Evolutionary conservation across 208 protist genomes (phyloP).

Genomic region (Trypanosoma platydactyli): DNA sequence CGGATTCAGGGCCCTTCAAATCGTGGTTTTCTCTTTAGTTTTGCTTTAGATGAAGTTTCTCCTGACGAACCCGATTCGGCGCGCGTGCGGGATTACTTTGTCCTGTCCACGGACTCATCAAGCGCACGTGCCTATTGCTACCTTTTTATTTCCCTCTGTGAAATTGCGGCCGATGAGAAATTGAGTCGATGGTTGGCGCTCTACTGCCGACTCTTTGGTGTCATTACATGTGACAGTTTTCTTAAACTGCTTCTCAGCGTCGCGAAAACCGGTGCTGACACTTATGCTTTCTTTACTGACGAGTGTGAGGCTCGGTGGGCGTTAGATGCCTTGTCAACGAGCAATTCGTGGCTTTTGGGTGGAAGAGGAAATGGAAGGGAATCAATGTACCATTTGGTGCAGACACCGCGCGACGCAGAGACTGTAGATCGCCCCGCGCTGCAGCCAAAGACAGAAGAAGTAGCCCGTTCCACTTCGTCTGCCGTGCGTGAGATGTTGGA

Average conservation of each 20-base stretch:
- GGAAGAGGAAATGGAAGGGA: background rate
- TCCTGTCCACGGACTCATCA: conserved; percentile 35
- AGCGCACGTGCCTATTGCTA: conserved; percentile 19
- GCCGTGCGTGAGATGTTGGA: background rate
- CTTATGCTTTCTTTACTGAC: conserved; percentile 40
- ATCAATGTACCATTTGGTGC: background rate
- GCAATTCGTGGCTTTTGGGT: background rate
- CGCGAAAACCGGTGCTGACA: background rate
- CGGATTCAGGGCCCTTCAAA: background rate
- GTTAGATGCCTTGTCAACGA: conserved; percentile 9
- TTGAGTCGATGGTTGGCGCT: conserved; percentile 55
- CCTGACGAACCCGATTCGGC: conserved; percentile 48
- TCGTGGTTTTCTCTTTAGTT: conserved; percentile 56
- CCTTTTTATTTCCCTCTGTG: conserved; percentile 36
- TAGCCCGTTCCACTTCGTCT: background rate
- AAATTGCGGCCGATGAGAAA: conserved; percentile 13
- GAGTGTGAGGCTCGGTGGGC: conserved; percentile 45
- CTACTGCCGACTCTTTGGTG: conserved; percentile 50
- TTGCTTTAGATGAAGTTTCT: conserved; percentile 51
- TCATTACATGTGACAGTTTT: conserved; percentile 49
- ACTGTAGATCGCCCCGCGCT: background rate
- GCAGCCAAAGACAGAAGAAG: background rate
- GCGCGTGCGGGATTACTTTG: conserved; percentile 48
- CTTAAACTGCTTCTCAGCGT: conserved; percentile 32
- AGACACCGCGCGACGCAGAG: conserved; percentile 13